These are phyloP conservation scores for Jaminaea rosea DNA, from an alignment of 1,284 basidiomycete species.

Conservation along the genomic window DNA sequence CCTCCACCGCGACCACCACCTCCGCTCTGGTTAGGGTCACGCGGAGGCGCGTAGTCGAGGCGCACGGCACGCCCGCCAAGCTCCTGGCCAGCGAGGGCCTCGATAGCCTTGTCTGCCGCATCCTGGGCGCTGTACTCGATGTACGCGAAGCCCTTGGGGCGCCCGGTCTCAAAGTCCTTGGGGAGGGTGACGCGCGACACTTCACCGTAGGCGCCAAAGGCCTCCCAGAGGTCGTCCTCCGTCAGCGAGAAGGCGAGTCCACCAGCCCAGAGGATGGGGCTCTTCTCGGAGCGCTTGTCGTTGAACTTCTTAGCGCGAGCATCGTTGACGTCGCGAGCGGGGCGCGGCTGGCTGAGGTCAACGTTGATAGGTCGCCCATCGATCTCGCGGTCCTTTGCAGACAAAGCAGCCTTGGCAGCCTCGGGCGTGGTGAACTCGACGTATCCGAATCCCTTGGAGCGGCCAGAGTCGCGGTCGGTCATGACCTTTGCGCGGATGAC, in stretches of 20 bases:
- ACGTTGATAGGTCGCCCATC: slow-evolving; percentile 83
- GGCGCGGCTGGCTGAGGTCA: slow-evolving; percentile 64
- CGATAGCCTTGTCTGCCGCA: slow-evolving; percentile 71
- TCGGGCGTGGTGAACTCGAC: slow-evolving; percentile 64
- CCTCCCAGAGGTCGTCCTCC: slow-evolving; percentile 83
- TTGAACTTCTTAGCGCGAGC: slow-evolving; percentile 66
- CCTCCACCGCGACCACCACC: slow-evolving; percentile 6
- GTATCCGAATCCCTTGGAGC: slow-evolving; percentile 65
- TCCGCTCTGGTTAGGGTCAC: slow-evolving; percentile 54
- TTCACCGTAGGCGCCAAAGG: slow-evolving; percentile 80
- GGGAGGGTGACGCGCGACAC: slow-evolving; percentile 83
- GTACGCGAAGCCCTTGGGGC: slow-evolving; percentile 92
- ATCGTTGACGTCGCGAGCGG: slow-evolving; percentile 57
- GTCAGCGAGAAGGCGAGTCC: slow-evolving; percentile 72
- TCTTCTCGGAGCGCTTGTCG: slow-evolving; percentile 57
- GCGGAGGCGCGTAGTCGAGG: slow-evolving; percentile 81
- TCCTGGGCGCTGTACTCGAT: slow-evolving; percentile 81
- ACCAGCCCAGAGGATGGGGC: slow-evolving; percentile 75
- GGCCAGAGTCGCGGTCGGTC: slow-evolving; percentile 69
- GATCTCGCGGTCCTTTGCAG: slow-evolving; percentile 73
- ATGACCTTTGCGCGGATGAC: slow-evolving; percentile 79
- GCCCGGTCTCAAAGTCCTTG: slow-evolving; percentile 82
- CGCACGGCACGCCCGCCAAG: slow-evolving; percentile 74
- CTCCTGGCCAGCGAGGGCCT: slow-evolving; percentile 61
- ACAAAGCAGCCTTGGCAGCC: slow-evolving; percentile 55